phyloP scores from a whole-genome alignment of 169 alveolate genomes.

The Cryptosporidium ryanae region DNA sequence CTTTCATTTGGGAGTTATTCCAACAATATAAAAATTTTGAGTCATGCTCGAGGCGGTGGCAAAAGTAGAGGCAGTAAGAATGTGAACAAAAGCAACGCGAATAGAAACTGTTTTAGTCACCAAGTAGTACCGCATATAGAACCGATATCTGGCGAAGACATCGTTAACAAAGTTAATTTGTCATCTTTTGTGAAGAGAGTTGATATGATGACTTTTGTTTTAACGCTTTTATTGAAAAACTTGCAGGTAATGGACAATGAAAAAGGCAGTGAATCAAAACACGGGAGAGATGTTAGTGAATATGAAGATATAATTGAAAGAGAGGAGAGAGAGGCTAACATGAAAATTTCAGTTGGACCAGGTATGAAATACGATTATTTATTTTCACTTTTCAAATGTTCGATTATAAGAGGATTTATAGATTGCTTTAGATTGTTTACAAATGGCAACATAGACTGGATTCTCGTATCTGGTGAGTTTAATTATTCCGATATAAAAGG shows the following conservation, averaged over 20 bases:
- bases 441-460: conserved; percentile 65
- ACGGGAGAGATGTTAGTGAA: background rate
- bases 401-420: conserved; percentile 25
- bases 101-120: too few relatives aligned
- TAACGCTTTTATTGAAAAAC: conserved; percentile 15
- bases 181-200: background rate
- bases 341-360: background rate
- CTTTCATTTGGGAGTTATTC: conserved; percentile 10
- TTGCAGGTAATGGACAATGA: background rate
- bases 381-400: background rate
- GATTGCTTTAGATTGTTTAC: conserved; percentile 34
- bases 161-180: too few relatives aligned
- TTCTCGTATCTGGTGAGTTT: conserved; percentile 33
- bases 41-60: background rate
- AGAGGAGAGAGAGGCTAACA: background rate
- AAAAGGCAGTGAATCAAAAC: background rate
- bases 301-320: too few relatives aligned
- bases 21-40: conserved; percentile 11
- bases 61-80: too few relatives aligned
- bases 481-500: conserved; percentile 17
- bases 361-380: background rate
- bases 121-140: too few relatives aligned
- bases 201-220: conserved; percentile 6
- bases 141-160: too few relatives aligned
- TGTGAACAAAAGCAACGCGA: too few relatives aligned